Percentiles rank a stretch among this genome's conserved stretches.
Conservation (phyloP, 306 rosid species). For the Cucumis melo region DNA sequence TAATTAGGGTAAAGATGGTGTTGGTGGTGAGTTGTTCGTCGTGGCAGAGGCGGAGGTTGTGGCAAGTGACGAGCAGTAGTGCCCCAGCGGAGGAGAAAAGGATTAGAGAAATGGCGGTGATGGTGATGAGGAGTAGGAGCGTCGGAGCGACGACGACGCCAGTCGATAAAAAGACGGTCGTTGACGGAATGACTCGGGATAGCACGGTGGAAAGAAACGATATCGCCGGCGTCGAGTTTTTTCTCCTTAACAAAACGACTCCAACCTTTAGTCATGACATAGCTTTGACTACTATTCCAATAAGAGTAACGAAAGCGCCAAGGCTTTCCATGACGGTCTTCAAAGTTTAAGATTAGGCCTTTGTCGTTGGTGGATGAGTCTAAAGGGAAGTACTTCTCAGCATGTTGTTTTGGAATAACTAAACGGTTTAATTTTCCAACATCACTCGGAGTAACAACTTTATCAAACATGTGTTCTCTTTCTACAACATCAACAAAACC, state of each 20-base stretch:
- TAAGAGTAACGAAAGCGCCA: conserved; percentile 20
- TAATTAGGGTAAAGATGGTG: background rate
- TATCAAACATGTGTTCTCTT: conserved; percentile 14
- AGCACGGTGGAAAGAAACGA: conserved; percentile 11
- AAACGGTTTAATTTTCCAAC: conserved; percentile 11
- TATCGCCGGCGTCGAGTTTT: conserved; percentile 11
- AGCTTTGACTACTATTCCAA: conserved; percentile 21
- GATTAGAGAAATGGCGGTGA: background rate
- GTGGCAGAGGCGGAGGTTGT: background rate
- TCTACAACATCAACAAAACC: background rate
- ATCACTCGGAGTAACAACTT: conserved; percentile 14
- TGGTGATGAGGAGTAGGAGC: background rate
- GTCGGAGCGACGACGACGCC: conserved; percentile 11
- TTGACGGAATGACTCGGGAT: background rate
- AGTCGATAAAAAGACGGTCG: conserved; percentile 9
- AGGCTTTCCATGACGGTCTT: conserved; percentile 8
- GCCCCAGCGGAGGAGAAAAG: conserved; percentile 4
- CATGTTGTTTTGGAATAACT: conserved; percentile 13
- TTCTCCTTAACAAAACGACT: conserved; percentile 14
- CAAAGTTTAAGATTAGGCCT: conserved; percentile 12
- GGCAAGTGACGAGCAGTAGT: background rate
- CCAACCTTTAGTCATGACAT: conserved; percentile 15
- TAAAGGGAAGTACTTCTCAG: conserved; percentile 13
- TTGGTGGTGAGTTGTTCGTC: background rate
- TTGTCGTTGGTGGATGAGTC: conserved; percentile 6